phyloP scores from a whole-genome alignment of 495 filamentous ascomycete species.

The Hamigera avellanea region DNA sequence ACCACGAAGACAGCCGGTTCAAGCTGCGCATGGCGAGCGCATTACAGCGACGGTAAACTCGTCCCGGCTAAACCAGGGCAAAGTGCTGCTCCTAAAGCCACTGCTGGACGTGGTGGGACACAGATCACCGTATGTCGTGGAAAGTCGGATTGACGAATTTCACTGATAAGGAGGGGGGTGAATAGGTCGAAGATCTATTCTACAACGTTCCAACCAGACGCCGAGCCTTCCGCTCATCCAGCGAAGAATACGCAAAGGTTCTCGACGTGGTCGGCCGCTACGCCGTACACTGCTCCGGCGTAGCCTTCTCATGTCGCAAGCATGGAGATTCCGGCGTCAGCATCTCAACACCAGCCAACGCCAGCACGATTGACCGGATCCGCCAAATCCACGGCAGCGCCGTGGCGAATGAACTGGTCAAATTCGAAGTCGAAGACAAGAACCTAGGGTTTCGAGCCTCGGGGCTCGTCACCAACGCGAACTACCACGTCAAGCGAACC shows the following conservation, averaged over 20 bases:
- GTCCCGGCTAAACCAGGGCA: constrained; percentile 86
- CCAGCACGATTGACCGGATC: constrained; percentile 69
- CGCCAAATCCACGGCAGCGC: constrained; percentile 78
- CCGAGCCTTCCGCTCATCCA: constrained; percentile 79
- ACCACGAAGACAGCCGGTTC: constrained; percentile 90
- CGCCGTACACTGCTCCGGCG: constrained; percentile 84
- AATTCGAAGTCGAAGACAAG: constrained; percentile 59
- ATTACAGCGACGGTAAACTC: constrained; percentile 77
- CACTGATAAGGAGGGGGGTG: no score
- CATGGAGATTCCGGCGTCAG: constrained; percentile 76
- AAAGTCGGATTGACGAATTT: no score
- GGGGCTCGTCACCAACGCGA: constrained; percentile 84
- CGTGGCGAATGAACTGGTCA: constrained; percentile 82
- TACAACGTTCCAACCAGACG: constrained; percentile 89
- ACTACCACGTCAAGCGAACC: constrained; percentile 89
- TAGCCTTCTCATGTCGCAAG: constrained; percentile 95
- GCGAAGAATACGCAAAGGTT: constrained; percentile 97
- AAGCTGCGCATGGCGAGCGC: constrained; percentile 77
- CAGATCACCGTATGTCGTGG: constrained; percentile 66
- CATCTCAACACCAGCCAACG: constrained; percentile 62
- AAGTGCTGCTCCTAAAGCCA: constrained; percentile 74
- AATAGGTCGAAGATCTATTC: constrained; percentile 85
- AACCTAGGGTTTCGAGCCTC: constrained; percentile 74
- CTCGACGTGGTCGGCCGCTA: constrained; percentile 90
- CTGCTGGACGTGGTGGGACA: constrained; percentile 84